A percentile compares a stretch with the other conserved stretches of the same genome.
Conservation (phyloP, 2,329 filamentous ascomycete genomes). For the Gyromitra esculenta region DNA sequence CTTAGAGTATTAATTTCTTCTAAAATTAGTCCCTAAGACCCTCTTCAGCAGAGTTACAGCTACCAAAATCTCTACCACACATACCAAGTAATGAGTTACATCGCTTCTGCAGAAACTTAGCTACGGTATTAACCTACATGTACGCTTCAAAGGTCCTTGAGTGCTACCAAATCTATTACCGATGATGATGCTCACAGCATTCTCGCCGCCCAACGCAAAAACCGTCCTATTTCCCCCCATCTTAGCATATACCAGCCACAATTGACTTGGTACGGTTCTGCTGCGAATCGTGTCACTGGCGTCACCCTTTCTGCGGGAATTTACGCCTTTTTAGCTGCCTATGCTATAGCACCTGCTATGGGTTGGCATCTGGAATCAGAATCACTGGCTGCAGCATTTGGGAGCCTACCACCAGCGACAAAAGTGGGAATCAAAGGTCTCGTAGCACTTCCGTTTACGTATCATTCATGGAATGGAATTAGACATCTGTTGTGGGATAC, state of each 20-base stretch:
- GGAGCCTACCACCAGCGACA: conserved; percentile 67
- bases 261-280: conserved; percentile 83
- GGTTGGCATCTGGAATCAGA: conserved; percentile 76
- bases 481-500: conserved; percentile 78
- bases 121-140: background rate
- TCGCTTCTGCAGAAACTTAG: background rate
- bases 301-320: conserved; percentile 74
- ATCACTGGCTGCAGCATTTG: conserved; percentile 72
- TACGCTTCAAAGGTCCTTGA: conserved; percentile 52
- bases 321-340: conserved; percentile 82
- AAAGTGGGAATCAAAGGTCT: conserved; percentile 71
- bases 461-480: conserved; percentile 73
- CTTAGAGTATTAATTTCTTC: background rate
- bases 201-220: conserved; percentile 81
- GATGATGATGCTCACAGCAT: conserved; percentile 68
- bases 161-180: conserved; percentile 69
- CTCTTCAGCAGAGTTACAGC: background rate
- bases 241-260: conserved; percentile 84
- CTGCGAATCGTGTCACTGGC: conserved; percentile 84
- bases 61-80: conserved; percentile 3
- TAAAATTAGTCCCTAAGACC: background rate
- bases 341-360: conserved; percentile 79
- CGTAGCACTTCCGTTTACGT: conserved; percentile 73
- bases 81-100: background rate
- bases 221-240: conserved; percentile 85